Conservation (phyloP, 179 eudicot species). For the Actinidia chinensis region DNA sequence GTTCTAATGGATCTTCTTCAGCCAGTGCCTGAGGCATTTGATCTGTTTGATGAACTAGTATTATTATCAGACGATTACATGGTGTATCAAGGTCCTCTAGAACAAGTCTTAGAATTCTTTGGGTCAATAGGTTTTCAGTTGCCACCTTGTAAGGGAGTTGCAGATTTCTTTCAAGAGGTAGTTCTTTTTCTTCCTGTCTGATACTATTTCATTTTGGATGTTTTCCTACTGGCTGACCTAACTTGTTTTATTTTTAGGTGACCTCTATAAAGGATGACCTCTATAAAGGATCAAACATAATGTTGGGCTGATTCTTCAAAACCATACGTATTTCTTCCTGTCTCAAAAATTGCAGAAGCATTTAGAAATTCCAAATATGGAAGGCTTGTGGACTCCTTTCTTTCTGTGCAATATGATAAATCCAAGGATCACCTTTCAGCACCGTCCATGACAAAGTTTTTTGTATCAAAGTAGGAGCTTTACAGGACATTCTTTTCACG, state of each 20-base stretch:
- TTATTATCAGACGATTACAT: conserved; percentile 58
- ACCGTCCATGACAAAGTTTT: conserved; percentile 49
- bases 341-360: conserved; percentile 63
- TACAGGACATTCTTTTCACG: conserved; percentile 65
- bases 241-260: conserved; percentile 48
- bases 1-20: conserved; percentile 68
- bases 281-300: conserved; percentile 85
- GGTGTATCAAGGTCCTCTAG: conserved; percentile 65
- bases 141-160: conserved; percentile 62
- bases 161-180: conserved; percentile 81
- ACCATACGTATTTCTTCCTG: conserved; percentile 68
- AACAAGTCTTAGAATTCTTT: conserved; percentile 54
- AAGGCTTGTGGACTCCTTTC: conserved; percentile 38
- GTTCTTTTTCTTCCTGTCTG: not conserved
- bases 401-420: conserved; percentile 59
- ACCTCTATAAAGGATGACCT: conserved; percentile 86
- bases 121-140: conserved; percentile 49
- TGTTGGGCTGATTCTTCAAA: conserved; percentile 81
- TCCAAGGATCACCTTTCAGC: conserved; percentile 60
- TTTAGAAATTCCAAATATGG: conserved; percentile 69
- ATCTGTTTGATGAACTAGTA: conserved; percentile 63
- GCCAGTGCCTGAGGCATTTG: conserved; percentile 76
- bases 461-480: conserved; percentile 66
- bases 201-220: not conserved
- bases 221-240: not conserved